Base-by-base conservation (phyloP, 2,329 filamentous ascomycete genomes). In the Chaetomium globosum region DNA sequence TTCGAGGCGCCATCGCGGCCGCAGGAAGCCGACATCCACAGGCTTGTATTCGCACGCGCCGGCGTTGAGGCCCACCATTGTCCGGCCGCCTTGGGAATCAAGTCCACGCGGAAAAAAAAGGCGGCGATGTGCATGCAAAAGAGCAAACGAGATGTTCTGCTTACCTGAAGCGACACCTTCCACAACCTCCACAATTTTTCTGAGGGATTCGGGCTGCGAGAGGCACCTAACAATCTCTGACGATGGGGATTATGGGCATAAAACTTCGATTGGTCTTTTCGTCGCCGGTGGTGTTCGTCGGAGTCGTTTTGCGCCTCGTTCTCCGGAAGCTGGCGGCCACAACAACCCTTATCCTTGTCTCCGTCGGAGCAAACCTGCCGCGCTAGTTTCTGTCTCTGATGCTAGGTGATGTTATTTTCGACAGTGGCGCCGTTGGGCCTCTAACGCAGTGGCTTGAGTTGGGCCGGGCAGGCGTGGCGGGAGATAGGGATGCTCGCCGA, bases 341-440 rank as follows among this genome's bases (percentile, higher is more conserved):
- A 43, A 7, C 39, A 43, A n/a, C 39, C 39, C 16, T 39, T 56
- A 3, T 39, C 28, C 23, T 36, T 23, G 21, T 39, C 28, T 28
- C 58, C n/a, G 60, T 65, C 46, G 65, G 65, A 54, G 62, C 8
- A 49, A 68, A 59, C 33, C 39, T 28, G 67, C 65, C 54, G 71
- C 67, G 59, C 59, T 57, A 66, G 61, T 52, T 28, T 49, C 57
- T 65, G 70, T 75, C 72, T 74, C 75, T 74, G 73, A 76, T 74
- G 72, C 70, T 67, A 63, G 71, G 70, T 71, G 70, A 64, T 61
- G 68, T 71, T 72, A 71, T 72, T 75, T 73, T 76, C 75, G 80
- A 78, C 77, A 48, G 79, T 78, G 77, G 65, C 57, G 62, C 68
- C 61, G 62, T 67, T 71, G 68, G 60, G 68, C 67, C 68, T 68